phyloP scores from a whole-genome alignment of 768 basidiomycete genomes.

The Dacryopinax primogenitus region DNA sequence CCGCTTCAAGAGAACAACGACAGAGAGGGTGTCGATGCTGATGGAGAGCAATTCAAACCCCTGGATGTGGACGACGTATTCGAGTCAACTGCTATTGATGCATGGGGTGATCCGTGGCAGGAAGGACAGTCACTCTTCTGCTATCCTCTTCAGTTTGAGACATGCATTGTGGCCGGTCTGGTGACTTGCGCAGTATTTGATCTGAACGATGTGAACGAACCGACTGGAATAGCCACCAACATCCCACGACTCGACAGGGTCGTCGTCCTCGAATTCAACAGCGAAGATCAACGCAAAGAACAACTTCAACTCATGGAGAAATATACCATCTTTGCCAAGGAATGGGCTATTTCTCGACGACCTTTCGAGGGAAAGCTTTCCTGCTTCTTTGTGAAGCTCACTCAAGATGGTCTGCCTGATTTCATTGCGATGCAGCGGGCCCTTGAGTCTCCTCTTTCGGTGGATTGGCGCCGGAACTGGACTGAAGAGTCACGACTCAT shows the following conservation, averaged over 20 bases:
- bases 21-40: slow-evolving; percentile 40
- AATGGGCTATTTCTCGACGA: slow-evolving; percentile 49
- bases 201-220: slow-evolving; percentile 32
- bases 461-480: slow-evolving; percentile 9
- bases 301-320: slow-evolving; percentile 45
- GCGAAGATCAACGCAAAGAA: slow-evolving; percentile 35
- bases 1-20: slow-evolving; percentile 47
- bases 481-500: slow-evolving; percentile 1
- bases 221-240: slow-evolving; percentile 40
- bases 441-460: neutral
- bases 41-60: slow-evolving; percentile 30
- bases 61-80: slow-evolving; percentile 8
- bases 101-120: slow-evolving; percentile 2
- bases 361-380: slow-evolving; percentile 41
- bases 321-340: slow-evolving; percentile 50
- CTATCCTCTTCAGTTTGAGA: neutral
- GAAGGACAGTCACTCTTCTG: neutral
- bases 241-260: slow-evolving; percentile 35
- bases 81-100: slow-evolving; percentile 8
- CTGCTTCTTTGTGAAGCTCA: slow-evolving; percentile 55
- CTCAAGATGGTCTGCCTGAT: slow-evolving; percentile 38
- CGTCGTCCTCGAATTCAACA: slow-evolving; percentile 7
- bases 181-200: neutral
- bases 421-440: slow-evolving; percentile 37
- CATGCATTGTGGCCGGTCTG: neutral